phyloP scores from a whole-genome alignment of 2,329 filamentous ascomycete genomes.

The Thelonectria discophora region DNA sequence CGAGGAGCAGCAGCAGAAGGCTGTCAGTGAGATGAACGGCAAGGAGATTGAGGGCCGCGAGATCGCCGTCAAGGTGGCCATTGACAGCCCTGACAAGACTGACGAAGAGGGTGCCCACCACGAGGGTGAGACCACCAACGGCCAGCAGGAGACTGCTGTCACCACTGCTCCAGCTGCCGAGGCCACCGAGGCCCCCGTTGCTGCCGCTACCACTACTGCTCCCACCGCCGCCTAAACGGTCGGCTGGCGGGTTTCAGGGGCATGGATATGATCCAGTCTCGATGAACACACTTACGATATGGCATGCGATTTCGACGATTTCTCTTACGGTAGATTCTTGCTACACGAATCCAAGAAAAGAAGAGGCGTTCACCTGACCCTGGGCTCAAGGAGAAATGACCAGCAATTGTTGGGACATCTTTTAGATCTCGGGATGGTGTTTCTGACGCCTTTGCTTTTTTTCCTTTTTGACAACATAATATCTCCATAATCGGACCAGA shows the following conservation, averaged over 20 bases:
- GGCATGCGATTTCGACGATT: slow-evolving; percentile 52
- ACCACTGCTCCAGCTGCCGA: slow-evolving; percentile 43
- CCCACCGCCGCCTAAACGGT: slow-evolving; percentile 44
- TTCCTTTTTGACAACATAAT: slow-evolving; percentile 44
- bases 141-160: slow-evolving; percentile 48
- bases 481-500: slow-evolving; percentile 42
- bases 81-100: slow-evolving; percentile 97
- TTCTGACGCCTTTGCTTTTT: slow-evolving; percentile 42
- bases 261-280: slow-evolving; percentile 39
- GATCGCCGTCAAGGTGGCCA: slow-evolving; percentile 99
- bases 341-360: slow-evolving; percentile 43
- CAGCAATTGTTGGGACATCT: slow-evolving; percentile 41
- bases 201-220: slow-evolving; percentile 39
- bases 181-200: slow-evolving; percentile 41
- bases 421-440: slow-evolving; percentile 41
- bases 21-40: slow-evolving; percentile 97
- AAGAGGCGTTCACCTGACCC: slow-evolving; percentile 39
- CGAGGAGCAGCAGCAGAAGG: slow-evolving; percentile 97
- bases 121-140: slow-evolving; percentile 55
- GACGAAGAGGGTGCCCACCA: slow-evolving; percentile 79
- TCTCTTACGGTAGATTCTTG: slow-evolving; percentile 50
- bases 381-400: slow-evolving; percentile 41
- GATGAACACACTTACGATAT: slow-evolving; percentile 51
- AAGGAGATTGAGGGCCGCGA: slow-evolving; percentile 99
- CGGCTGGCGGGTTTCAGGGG: slow-evolving; percentile 40